These are phyloP conservation scores for Aspergillus nanangensis DNA, from an alignment of 495 filamentous ascomycete genomes.

Conservation along the genomic window DNA sequence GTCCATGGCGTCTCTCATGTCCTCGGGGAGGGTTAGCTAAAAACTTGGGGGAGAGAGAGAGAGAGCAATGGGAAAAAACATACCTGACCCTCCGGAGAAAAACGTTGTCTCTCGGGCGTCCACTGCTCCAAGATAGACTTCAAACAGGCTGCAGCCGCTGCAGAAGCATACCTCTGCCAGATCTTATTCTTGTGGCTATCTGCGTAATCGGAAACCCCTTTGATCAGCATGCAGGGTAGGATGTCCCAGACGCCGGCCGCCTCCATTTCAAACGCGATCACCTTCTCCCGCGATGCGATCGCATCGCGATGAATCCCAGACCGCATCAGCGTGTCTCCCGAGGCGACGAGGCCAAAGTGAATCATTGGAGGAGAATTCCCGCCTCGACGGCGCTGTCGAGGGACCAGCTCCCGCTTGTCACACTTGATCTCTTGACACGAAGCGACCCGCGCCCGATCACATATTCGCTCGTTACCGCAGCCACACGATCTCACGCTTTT, in stretches of 20 bases:
- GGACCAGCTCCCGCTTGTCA: not conserved
- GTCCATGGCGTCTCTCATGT: too few species aligned
- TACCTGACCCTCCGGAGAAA: too few species aligned
- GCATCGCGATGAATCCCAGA: not conserved
- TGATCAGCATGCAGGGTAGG: not conserved
- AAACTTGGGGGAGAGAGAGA: too few species aligned
- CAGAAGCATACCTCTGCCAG: not conserved
- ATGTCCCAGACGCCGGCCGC: not conserved
- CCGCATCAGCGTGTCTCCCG: not conserved
- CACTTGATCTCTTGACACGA: too few species aligned
- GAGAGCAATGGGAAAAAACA: too few species aligned
- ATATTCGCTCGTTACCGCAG: too few species aligned
- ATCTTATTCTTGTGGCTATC: not conserved
- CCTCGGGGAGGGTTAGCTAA: too few species aligned
- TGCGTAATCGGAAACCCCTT: not conserved
- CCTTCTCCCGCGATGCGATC: not conserved
- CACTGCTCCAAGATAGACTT: not conserved
- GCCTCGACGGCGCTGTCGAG: too few species aligned
- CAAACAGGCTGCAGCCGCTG: not conserved
- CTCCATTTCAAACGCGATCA: not conserved
- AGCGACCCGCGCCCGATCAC: too few species aligned
- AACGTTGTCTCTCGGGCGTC: too few species aligned
- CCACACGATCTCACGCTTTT: too few species aligned
- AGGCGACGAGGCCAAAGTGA: not conserved
- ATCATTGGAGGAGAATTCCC: not conserved